Evolutionary conservation across 176 grass and related monocot genomes (phyloP).

Genomic region (Oryza glaberrima): DNA sequence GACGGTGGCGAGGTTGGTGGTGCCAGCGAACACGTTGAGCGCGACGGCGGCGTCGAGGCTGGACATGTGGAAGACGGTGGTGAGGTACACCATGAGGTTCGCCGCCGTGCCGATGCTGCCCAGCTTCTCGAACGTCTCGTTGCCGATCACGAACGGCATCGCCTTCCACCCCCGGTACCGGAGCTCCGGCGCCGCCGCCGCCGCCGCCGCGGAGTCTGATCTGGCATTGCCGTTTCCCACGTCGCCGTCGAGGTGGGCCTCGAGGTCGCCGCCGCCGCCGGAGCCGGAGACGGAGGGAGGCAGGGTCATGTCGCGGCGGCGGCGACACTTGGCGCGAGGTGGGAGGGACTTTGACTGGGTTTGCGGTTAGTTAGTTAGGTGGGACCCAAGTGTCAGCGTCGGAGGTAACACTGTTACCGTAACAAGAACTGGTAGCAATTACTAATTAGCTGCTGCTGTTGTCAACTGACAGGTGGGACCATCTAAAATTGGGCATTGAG

Average conservation of each 20-base stretch:
- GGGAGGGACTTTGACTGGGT: background rate
- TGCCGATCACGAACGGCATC: slow-evolving; percentile 78
- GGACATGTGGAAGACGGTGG: slow-evolving; percentile 69
- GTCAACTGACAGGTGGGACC: background rate
- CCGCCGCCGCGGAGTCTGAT: background rate
- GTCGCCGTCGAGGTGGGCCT: background rate
- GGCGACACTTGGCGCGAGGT: slow-evolving; percentile 1
- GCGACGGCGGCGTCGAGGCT: slow-evolving; percentile 54
- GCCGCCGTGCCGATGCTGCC: slow-evolving; percentile 63
- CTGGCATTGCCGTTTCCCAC: too few relatives aligned
- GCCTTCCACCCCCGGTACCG: slow-evolving; percentile 66
- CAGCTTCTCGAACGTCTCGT: slow-evolving; percentile 81
- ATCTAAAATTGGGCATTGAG: background rate
- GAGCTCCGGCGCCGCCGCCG: background rate
- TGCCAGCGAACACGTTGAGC: slow-evolving; percentile 62
- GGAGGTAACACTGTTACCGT: too few relatives aligned
- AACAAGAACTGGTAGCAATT: background rate
- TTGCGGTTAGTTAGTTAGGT: background rate
- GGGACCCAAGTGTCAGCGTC: background rate
- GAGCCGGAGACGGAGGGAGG: background rate
- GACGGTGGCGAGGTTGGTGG: slow-evolving; percentile 72
- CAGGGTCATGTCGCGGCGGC: background rate
- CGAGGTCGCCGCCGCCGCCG: background rate
- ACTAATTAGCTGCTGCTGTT: too few relatives aligned
- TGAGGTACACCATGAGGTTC: slow-evolving; percentile 83